Base-by-base conservation (phyloP, 768 basidiomycete species). In the Trametes maxima region DNA sequence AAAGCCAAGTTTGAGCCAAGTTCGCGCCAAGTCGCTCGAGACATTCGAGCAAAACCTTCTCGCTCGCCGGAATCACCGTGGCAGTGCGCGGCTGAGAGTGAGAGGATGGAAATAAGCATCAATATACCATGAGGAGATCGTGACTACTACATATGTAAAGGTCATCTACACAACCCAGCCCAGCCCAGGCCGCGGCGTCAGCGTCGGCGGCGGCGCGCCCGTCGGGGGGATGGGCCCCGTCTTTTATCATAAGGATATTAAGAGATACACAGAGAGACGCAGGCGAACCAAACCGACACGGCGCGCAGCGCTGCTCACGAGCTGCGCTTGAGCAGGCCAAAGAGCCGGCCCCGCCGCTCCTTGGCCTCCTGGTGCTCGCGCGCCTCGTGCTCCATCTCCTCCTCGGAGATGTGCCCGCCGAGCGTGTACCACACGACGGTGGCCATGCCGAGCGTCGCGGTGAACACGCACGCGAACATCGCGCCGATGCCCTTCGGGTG, bases 361-460 rank as follows among this genome's bases (percentile, higher is more conserved):
- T 90, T 94, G 55, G 75, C 79, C 25, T 81, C 87, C 11, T 87
- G 74, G 57, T 79, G 76, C 64, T 76, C 74, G 64, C 81, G 75
- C 54, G 83, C 84, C 73, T 92, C 90, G 19, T 82, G 78, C 71
- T 94, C 92, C 37, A 92, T 80, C 76, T 96, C 94, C 65, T 87
- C 87, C 43, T 94, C 93, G 46, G 88, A 82, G 61, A 92, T 77
- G 58, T 76, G 76, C 5, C 84, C 85, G n/a, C 92, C 92, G 47
- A 86, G 77, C 39, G 88, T 77, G 74, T 98, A 98, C 94, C 95
- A 98, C 40, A 86, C 77, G 33, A 96, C 91, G 1, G 85, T 82
- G 8, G 78, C 63, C 87, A 97, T 90, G 0, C 96, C 96, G 40
- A 96, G 63, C 14, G 91, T 77, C 1, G 93, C 95, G 1, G 92